Conservation (phyloP, 805 yeast genomes). For the Candida orba region DNA sequence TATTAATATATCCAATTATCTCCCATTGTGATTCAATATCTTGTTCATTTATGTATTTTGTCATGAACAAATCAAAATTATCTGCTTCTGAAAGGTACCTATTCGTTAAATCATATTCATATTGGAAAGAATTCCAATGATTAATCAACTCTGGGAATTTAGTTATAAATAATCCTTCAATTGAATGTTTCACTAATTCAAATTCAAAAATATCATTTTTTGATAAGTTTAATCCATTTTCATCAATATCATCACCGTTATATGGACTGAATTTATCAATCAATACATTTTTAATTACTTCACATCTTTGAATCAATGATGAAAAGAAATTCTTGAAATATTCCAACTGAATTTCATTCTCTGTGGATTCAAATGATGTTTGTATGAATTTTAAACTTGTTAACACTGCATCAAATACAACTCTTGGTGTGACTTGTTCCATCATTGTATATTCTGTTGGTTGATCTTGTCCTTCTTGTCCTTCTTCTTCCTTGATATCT, state of each 20-base stretch:
- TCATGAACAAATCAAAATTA: constrained; percentile 8
- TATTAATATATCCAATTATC: constrained; percentile 8
- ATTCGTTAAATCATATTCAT: not conserved
- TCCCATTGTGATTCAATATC: constrained; percentile 13
- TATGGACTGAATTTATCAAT: constrained; percentile 1
- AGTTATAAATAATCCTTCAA: constrained; percentile 6
- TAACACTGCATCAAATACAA: constrained; percentile 15
- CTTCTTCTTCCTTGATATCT: constrained; percentile 5
- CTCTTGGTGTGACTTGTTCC: constrained; percentile 22
- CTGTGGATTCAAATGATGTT: constrained; percentile 9
- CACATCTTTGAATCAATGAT: not conserved
- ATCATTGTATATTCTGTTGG: constrained; percentile 13
- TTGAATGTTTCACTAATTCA: constrained; percentile 7
- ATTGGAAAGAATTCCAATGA: constrained; percentile 9
- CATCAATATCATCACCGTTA: constrained; percentile 3
- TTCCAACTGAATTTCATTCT: constrained; percentile 6
- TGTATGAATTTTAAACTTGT: constrained; percentile 9
- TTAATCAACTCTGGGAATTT: constrained; percentile 2
- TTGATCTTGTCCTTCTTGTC: constrained; percentile 11
- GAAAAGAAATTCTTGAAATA: not conserved
- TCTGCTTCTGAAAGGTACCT: constrained; percentile 17
- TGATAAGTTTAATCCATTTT: constrained; percentile 5
- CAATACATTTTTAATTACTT: not conserved
- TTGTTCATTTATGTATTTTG: not conserved
- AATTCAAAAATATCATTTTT: constrained; percentile 12